These are phyloP conservation scores for Zopfochytrium polystomum DNA, from an alignment of 371 early-diverging fungal genomes.

Conservation along the genomic window DNA sequence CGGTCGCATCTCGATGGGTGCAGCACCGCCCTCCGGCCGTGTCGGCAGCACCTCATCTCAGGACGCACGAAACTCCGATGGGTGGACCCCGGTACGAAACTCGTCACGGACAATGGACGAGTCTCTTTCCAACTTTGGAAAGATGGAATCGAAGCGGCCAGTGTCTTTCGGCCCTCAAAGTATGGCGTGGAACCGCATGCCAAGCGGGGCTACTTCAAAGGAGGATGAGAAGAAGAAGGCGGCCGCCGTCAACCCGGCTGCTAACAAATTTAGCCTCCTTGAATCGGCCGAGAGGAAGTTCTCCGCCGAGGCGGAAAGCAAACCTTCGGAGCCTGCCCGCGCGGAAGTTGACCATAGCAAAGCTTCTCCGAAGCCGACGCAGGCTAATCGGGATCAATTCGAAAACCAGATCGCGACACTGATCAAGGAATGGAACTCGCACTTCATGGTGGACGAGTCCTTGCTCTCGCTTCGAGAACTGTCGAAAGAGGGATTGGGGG, in stretches of 20 bases:
- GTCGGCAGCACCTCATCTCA: too few relatives aligned
- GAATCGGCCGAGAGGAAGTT: conserved; percentile 8
- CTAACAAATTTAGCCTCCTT: neutral
- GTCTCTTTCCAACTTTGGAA: too few relatives aligned
- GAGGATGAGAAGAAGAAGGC: conserved; percentile 24
- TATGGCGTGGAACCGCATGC: too few relatives aligned
- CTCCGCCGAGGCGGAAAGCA: neutral
- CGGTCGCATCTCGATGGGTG: conserved; percentile 50
- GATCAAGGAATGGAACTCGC: conserved; percentile 64
- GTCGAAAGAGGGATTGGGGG: conserved; percentile 52
- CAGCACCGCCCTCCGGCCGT: too few relatives aligned
- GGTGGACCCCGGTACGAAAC: too few relatives aligned
- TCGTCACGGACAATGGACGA: too few relatives aligned
- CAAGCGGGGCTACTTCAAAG: conserved; percentile 43
- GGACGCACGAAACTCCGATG: too few relatives aligned
- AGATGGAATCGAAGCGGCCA: too few relatives aligned
- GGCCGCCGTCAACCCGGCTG: conserved; percentile 5
- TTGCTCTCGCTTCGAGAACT: conserved; percentile 66
- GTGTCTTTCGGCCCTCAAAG: too few relatives aligned
- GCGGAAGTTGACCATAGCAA: conserved; percentile 1
- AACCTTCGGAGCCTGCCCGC: neutral
- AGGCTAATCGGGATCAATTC: conserved; percentile 43
- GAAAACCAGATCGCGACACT: conserved; percentile 63
- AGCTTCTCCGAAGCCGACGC: neutral
- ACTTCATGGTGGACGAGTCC: conserved; percentile 62